Conservation (phyloP, 371 early-diverging fungal genomes). For the Nematocida displodere region DNA sequence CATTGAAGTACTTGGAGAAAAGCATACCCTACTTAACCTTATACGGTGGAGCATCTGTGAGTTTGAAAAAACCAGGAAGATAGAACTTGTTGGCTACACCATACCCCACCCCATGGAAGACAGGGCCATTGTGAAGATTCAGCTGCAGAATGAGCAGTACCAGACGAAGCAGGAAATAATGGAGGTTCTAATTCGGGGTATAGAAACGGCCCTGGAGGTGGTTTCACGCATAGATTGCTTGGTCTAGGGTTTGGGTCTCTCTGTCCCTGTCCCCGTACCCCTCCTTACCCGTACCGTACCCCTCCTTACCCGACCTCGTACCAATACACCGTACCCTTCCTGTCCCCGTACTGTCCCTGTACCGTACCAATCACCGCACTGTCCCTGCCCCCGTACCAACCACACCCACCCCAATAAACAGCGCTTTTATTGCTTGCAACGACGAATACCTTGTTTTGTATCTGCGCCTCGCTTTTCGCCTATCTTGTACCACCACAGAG, state of each 20-base stretch:
- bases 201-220: neutral
- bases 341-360: too few species aligned
- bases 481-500: slow-evolving; percentile 66
- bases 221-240: too few species aligned
- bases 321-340: too few species aligned
- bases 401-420: too few species aligned
- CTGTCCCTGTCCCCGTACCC: too few species aligned
- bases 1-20: slow-evolving; percentile 33
- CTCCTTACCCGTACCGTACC: too few species aligned
- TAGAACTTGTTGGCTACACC: slow-evolving; percentile 91
- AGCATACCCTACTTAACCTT: slow-evolving; percentile 44
- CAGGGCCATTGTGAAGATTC: slow-evolving; percentile 82
- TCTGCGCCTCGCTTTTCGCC: slow-evolving; percentile 24
- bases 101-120: slow-evolving; percentile 97
- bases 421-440: too few species aligned
- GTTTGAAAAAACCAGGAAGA: slow-evolving; percentile 64
- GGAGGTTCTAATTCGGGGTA: slow-evolving; percentile 11
- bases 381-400: too few species aligned
- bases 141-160: slow-evolving; percentile 63
- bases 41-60: slow-evolving; percentile 25
- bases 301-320: too few species aligned
- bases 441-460: too few species aligned
- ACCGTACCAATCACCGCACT: too few species aligned
- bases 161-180: slow-evolving; percentile 53
- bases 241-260: too few species aligned